These are phyloP conservation scores for Blastomyces gilchristii DNA, from an alignment of 2,329 filamentous ascomycete genomes.

Conservation along the genomic window DNA sequence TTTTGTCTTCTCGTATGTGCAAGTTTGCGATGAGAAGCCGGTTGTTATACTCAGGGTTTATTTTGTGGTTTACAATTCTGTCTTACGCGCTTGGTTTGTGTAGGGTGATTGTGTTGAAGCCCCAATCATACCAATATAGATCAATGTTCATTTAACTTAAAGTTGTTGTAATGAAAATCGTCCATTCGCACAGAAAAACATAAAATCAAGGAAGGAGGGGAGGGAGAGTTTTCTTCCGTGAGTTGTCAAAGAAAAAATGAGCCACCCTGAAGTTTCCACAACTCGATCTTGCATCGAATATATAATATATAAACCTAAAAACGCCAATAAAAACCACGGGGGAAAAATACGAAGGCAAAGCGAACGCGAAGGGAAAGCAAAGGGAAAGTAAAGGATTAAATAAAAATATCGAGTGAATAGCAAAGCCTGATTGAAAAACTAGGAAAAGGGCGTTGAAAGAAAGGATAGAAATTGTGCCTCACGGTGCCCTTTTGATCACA, in stretches of 20 bases:
- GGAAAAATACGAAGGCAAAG: not conserved
- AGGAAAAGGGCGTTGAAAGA: not conserved
- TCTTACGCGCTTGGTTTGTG: not conserved
- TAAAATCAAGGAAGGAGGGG: not conserved
- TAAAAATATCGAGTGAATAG: not conserved
- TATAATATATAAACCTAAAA: not conserved
- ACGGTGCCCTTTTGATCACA: too few relatives aligned
- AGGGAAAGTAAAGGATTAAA: not conserved
- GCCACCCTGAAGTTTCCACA: not conserved
- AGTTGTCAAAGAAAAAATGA: not conserved
- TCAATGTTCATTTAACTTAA: not conserved
- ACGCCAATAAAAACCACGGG: not conserved
- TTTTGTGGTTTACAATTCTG: not conserved
- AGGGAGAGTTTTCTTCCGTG: too few relatives aligned
- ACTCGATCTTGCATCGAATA: not conserved
- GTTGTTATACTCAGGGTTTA: not conserved
- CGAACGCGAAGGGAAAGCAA: not conserved
- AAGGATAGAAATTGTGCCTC: not conserved
- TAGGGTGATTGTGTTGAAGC: not conserved
- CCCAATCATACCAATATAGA: not conserved
- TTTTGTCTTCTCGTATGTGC: not conserved
- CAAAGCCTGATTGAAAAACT: not conserved
- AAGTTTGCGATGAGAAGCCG: not conserved
- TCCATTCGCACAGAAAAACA: not conserved
- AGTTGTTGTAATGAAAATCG: not conserved